These are phyloP conservation scores for Clitocybe nebularis DNA, from an alignment of 1,284 basidiomycete species.

Conservation along the genomic window DNA sequence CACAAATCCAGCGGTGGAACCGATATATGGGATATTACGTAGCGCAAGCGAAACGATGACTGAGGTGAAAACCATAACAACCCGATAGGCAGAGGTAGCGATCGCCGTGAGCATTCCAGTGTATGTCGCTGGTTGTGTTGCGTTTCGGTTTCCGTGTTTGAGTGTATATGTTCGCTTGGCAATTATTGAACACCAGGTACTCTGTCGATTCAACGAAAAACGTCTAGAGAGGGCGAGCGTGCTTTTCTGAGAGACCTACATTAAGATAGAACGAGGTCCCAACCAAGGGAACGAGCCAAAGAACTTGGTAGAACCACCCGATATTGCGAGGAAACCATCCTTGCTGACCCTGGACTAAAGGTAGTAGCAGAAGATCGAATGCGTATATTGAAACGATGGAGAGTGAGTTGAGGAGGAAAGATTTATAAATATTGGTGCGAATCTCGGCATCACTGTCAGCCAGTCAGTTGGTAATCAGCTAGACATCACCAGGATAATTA, in stretches of 20 bases:
- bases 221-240: conserved; percentile 1
- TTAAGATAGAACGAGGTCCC: conserved; percentile 73
- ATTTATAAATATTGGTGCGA: conserved; percentile 68
- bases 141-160: conserved; percentile 57
- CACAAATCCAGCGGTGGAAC: conserved; percentile 54
- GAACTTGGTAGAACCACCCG: conserved; percentile 66
- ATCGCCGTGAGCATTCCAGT: conserved; percentile 67
- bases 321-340: conserved; percentile 69
- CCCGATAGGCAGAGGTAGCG: conserved; percentile 74
- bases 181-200: conserved; percentile 67
- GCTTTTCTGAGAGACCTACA: conserved; percentile 37
- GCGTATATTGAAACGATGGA: conserved; percentile 68
- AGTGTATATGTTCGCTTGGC: conserved; percentile 68
- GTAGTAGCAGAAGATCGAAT: conserved; percentile 68
- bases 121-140: conserved; percentile 51
- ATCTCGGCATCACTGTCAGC: conserved; percentile 64
- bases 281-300: conserved; percentile 75
- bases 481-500: conserved; percentile 1
- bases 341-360: conserved; percentile 58
- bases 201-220: conserved; percentile 36
- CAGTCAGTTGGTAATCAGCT: neutral
- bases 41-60: conserved; percentile 66
- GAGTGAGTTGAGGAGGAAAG: conserved; percentile 63
- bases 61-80: conserved; percentile 75
- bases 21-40: conserved; percentile 59